A percentile compares a stretch with the other conserved stretches of the same genome.
Conservation (phyloP, 176 grass and related monocot genomes). For the Bolboschoenus planiculmis region DNA sequence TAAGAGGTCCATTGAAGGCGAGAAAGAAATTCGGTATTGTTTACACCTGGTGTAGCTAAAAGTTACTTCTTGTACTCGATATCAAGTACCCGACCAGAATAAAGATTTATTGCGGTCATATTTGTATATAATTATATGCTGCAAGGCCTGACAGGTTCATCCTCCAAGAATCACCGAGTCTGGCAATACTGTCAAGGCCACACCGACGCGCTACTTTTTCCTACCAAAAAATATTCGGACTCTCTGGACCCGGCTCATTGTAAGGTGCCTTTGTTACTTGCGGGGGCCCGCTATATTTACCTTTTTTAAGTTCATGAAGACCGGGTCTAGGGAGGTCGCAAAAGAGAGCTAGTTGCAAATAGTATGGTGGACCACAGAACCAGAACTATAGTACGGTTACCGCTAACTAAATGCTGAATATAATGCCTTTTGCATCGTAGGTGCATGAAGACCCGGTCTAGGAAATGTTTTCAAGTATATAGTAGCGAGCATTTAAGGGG, state of each 20-base stretch:
- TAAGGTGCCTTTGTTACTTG: background rate
- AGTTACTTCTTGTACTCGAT: no score
- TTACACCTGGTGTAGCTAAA: background rate
- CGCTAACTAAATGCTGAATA: background rate
- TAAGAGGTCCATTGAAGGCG: background rate
- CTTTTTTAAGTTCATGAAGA: background rate
- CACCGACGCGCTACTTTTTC: background rate
- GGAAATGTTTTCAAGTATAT: background rate
- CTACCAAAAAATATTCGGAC: background rate
- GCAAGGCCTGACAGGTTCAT: background rate
- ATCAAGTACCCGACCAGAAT: background rate
- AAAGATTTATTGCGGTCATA: background rate
- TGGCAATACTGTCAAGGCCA: background rate
- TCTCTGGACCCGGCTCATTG: background rate
- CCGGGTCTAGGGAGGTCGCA: background rate
- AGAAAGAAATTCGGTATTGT: background rate
- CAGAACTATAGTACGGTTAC: background rate
- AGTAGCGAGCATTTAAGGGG: background rate
- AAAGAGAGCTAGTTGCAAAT: background rate
- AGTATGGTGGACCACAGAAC: background rate
- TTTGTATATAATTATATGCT: background rate
- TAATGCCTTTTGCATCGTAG: background rate
- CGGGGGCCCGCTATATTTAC: background rate
- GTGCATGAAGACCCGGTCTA: slow-evolving; percentile 4
- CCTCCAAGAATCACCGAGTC: background rate